Conservation (phyloP, 305 asterid species). For the Fraxinus velutina region DNA sequence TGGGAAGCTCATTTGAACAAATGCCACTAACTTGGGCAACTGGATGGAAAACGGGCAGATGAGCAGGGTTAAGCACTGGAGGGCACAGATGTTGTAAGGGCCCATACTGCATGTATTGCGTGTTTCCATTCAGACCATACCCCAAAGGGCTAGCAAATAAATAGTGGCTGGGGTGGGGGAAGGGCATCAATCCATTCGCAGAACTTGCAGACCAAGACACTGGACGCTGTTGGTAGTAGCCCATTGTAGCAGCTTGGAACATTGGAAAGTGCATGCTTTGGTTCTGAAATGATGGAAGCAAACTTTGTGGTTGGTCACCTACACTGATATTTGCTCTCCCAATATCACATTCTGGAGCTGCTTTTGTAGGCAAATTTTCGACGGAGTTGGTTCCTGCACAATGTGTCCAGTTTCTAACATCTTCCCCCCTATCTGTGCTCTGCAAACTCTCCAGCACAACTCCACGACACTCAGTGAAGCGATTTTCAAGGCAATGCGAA, state of each 20-base stretch:
- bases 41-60: constrained; percentile 54
- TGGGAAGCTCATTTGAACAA: constrained; percentile 40
- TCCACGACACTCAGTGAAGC: constrained; percentile 30
- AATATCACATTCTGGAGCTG: constrained; percentile 35
- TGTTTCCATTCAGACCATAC: constrained; percentile 62
- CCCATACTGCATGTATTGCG: constrained; percentile 68
- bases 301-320: constrained; percentile 49
- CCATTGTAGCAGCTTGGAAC: constrained; percentile 64
- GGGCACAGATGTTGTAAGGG: constrained; percentile 54
- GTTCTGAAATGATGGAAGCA: constrained; percentile 58
- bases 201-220: constrained; percentile 65
- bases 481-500: constrained; percentile 42
- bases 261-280: constrained; percentile 58
- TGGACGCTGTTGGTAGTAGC: constrained; percentile 74
- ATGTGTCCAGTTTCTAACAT: constrained; percentile 30
- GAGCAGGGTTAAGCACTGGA: constrained; percentile 52
- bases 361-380: constrained; percentile 34
- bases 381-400: constrained; percentile 31
- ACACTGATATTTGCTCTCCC: constrained; percentile 38
- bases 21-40: constrained; percentile 49
- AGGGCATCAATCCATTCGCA: constrained; percentile 61
- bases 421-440: constrained; percentile 30
- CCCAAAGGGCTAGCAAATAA: constrained; percentile 54
- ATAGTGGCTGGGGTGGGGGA: constrained; percentile 69
- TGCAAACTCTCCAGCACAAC: constrained; percentile 30